Base-by-base conservation (phyloP, 805 yeast species). In the Jamesozyma jinghongensis region DNA sequence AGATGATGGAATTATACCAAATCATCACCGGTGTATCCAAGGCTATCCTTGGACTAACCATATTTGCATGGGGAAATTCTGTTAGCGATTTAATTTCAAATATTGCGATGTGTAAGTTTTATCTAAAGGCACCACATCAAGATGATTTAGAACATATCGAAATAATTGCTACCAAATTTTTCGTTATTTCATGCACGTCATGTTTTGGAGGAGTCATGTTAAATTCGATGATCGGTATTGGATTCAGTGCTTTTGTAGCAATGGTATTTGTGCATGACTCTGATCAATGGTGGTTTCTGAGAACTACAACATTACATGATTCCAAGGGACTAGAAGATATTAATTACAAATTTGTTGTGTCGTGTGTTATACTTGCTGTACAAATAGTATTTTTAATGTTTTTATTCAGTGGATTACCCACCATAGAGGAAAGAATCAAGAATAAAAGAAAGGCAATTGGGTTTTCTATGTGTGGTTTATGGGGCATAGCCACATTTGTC, bases 11-110 rank as follows among this genome's bases (percentile, higher is more conserved):
- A 32, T 41, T 56, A 10, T 62, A 60, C 41, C 67, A 62, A 45
- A 37, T 41, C 6, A 38, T 57, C 3, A 56, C 60, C 13, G 51
- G 56, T 4, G 65, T 90, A 5, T 77, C 88, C 10, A 94, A 88
- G 44, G 88, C 92, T 1, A 73, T 90, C 8, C 61, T 92, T 28
- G 99, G 98, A 0, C 66, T 90, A n/a, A 90, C 97, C 0, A 71
- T 92, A 0, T 84, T 92, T 61, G 96, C 98, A 0, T 65, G 90
- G 46, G 98, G 99, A 3, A 94, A 92, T 56, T 90, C 97, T 0
- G 67, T 85, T 3, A 95, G 97, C 12, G 99, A 92, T 56, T 66
- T 90, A 38, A 77, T 92, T 3, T 81, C 97, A 0, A 87, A 92
- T 53, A 63, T 82, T 27, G 84, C 95, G 0, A 75, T 92, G 41